Evolutionary conservation across 345 rosid species (phyloP).

Genomic region (Lepidium aucheri): DNA sequence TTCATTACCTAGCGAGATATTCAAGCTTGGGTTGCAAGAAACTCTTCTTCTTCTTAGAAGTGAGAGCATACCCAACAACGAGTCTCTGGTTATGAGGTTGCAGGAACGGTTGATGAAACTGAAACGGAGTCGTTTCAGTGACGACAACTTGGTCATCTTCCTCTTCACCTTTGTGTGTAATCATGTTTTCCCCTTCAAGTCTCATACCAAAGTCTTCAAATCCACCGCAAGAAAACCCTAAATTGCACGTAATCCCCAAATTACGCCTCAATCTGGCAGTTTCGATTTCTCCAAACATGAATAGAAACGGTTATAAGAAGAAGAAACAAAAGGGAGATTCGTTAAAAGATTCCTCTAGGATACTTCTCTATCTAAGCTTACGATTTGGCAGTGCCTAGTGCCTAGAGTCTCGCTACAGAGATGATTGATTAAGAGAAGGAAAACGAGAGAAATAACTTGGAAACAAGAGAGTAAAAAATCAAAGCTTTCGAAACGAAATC

Average conservation of each 20-base stretch:
- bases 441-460: background rate
- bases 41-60: constrained; percentile 83
- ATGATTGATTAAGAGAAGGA: background rate
- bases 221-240: constrained; percentile 29
- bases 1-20: constrained; percentile 48
- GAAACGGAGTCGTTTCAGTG: constrained; percentile 15
- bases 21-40: constrained; percentile 87
- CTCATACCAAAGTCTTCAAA: constrained; percentile 35
- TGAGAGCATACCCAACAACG: constrained; percentile 87
- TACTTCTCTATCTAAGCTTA: constrained; percentile 2
- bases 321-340: constrained; percentile 17
- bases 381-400: background rate
- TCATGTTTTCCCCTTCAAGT: constrained; percentile 38
- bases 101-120: background rate
- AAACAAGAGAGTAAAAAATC: background rate
- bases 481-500: background rate
- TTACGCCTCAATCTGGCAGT: constrained; percentile 23
- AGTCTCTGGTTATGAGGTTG: constrained; percentile 29
- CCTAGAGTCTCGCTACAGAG: background rate
- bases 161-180: constrained; percentile 12
- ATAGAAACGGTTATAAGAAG: background rate
- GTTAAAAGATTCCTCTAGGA: constrained; percentile 19
- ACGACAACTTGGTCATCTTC: constrained; percentile 9
- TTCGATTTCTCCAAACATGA: constrained; percentile 26
- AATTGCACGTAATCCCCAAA: constrained; percentile 29